phyloP scores from a whole-genome alignment of 768 basidiomycete genomes.

The Mycena haematopus region DNA sequence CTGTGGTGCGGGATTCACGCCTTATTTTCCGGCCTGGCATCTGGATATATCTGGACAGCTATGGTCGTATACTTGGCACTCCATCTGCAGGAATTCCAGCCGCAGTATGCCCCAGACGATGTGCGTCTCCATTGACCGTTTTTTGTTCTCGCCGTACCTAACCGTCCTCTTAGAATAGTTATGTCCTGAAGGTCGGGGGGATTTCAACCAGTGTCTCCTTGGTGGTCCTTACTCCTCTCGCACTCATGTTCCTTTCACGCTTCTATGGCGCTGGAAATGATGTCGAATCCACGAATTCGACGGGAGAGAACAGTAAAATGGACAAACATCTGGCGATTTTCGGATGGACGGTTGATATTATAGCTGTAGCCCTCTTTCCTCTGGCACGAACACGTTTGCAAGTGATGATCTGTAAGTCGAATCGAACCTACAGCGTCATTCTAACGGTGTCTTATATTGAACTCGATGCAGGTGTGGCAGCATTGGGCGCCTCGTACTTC shows the following conservation, averaged over 20 bases:
- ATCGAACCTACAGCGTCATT: background rate
- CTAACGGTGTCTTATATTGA: background rate
- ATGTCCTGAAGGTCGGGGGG: background rate
- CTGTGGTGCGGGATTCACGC: conserved; percentile 9
- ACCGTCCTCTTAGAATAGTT: background rate
- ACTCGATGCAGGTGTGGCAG: background rate
- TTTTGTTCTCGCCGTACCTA: background rate
- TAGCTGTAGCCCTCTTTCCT: conserved; percentile 1
- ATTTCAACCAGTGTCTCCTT: conserved; percentile 6
- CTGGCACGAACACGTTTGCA: background rate
- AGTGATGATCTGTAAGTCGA: conserved; percentile 1
- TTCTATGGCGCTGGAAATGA: background rate
- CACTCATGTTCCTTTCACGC: background rate
- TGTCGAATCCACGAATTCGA: background rate
- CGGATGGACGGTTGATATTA: conserved; percentile 2
- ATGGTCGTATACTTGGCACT: conserved; percentile 6
- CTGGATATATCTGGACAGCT: conserved; percentile 9
- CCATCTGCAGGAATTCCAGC: conserved; percentile 3
- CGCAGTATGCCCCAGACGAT: conserved; percentile 3
- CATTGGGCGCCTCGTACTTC: conserved; percentile 10
- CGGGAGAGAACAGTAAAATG: conserved; percentile 6
- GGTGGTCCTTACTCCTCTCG: conserved; percentile 1
- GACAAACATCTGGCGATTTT: conserved; percentile 13
- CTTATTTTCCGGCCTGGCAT: background rate
- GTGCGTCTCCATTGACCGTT: background rate